A percentile compares a stretch with the other conserved stretches of the same genome.
Conservation (phyloP, 2,329 filamentous ascomycete genomes). For the Mycosphaerella arachidis region DNA sequence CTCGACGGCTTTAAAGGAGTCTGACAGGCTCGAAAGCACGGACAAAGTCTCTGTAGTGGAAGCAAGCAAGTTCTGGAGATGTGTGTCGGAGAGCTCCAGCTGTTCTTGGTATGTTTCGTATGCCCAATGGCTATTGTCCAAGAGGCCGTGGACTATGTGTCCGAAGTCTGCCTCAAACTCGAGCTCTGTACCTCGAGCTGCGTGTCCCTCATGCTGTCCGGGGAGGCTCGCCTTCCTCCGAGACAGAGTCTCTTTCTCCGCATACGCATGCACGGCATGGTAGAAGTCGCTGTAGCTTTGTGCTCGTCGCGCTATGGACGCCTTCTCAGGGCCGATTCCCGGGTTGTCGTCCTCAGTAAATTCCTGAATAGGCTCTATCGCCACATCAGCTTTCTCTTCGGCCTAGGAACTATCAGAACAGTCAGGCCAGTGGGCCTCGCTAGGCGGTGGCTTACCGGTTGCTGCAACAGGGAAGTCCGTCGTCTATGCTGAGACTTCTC, state of each 20-base stretch:
- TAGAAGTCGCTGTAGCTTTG: constrained; percentile 79
- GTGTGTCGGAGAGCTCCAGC: constrained; percentile 71
- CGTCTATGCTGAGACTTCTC: constrained; percentile 56
- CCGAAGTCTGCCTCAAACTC: constrained; percentile 58
- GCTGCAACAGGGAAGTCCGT: constrained; percentile 62
- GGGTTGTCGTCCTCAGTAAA: constrained; percentile 51
- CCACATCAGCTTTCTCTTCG: constrained; percentile 50
- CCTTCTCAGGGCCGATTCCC: constrained; percentile 57
- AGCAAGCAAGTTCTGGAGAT: constrained; percentile 72
- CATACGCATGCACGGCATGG: constrained; percentile 55
- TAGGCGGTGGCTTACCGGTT: constrained; percentile 43
- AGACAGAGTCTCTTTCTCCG: constrained; percentile 48
- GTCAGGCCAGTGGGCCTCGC: constrained; percentile 28
- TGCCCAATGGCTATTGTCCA: constrained; percentile 78
- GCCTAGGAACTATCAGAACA: constrained; percentile 49
- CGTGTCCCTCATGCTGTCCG: constrained; percentile 23
- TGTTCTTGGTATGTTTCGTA: constrained; percentile 84
- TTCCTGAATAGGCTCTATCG: constrained; percentile 53
- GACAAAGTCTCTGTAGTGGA: constrained; percentile 73
- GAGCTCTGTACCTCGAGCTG: constrained; percentile 37
- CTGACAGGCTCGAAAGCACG: constrained; percentile 71
- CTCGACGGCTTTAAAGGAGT: constrained; percentile 83
- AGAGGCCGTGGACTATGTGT: constrained; percentile 59
- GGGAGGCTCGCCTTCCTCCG: constrained; percentile 38
- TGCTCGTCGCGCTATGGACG: constrained; percentile 61